phyloP scores from a whole-genome alignment of 2,329 filamentous ascomycete species.

The Trichoderma atrobrunneum region DNA sequence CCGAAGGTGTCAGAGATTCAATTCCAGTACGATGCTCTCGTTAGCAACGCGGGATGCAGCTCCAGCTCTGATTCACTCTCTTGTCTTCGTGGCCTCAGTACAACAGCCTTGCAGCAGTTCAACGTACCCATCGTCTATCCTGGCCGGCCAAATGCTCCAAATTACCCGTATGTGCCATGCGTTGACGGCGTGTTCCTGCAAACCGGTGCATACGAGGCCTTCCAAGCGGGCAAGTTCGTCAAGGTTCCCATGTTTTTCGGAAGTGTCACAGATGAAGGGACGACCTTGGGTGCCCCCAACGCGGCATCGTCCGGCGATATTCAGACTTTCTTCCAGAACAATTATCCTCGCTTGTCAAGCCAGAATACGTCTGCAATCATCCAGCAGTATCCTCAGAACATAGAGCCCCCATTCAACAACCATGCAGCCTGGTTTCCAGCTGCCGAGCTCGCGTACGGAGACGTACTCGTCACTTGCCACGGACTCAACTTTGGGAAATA shows the following conservation, averaged over 20 bases:
- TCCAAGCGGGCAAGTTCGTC: slow-evolving; percentile 49
- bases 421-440: slow-evolving; percentile 15
- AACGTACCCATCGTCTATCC: slow-evolving; percentile 41
- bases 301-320: background rate
- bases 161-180: slow-evolving; percentile 54
- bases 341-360: slow-evolving; percentile 2
- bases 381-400: slow-evolving; percentile 8
- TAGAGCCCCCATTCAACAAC: slow-evolving; percentile 6
- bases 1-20: slow-evolving; percentile 32
- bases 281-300: slow-evolving; percentile 28
- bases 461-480: slow-evolving; percentile 10
- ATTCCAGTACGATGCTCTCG: slow-evolving; percentile 12
- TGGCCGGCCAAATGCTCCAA: slow-evolving; percentile 33
- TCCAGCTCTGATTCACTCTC: slow-evolving; percentile 37
- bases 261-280: slow-evolving; percentile 40
- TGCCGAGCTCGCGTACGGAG: slow-evolving; percentile 15
- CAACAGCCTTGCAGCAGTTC: slow-evolving; percentile 40
- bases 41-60: slow-evolving; percentile 13
- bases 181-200: slow-evolving; percentile 52
- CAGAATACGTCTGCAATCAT: slow-evolving; percentile 12
- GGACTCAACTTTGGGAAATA: slow-evolving; percentile 19
- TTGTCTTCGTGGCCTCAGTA: slow-evolving; percentile 45
- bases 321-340: slow-evolving; percentile 9
- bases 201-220: slow-evolving; percentile 49
- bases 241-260: slow-evolving; percentile 51